A percentile compares a stretch with the other conserved stretches of the same genome.
phyloP scores from a whole-genome alignment of 2,329 filamentous ascomycete species.

The Chalaropsis ovoidea region DNA sequence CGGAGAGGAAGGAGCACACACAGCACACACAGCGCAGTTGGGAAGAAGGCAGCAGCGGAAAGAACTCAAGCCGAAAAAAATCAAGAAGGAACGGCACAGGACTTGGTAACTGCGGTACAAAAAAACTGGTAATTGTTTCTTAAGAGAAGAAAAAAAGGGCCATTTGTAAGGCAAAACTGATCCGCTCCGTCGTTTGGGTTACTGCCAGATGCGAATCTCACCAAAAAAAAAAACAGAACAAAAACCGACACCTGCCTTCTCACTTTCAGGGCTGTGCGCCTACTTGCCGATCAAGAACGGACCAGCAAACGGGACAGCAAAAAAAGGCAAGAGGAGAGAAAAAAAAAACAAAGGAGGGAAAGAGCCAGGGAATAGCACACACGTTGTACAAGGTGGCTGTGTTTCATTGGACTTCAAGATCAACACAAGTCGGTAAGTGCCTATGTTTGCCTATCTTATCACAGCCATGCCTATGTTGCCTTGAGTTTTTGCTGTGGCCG shows the following conservation, averaged over 20 bases:
- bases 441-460: not conserved
- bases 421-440: not conserved
- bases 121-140: not conserved
- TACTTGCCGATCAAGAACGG: conserved; percentile 9
- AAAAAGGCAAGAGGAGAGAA: not conserved
- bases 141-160: not conserved
- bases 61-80: not conserved
- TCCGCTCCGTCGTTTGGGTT: not conserved
- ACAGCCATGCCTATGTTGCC: not conserved
- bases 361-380: not conserved
- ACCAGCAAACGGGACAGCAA: conserved; percentile 1
- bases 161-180: not conserved
- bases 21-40: not conserved
- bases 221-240: not conserved
- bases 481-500: not conserved
- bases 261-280: not conserved
- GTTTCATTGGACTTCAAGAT: not conserved
- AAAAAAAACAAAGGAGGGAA: not conserved
- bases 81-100: not conserved
- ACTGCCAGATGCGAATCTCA: not conserved
- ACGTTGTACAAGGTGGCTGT: conserved; percentile 7
- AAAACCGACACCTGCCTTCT: not conserved
- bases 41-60: not conserved
- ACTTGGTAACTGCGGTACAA: not conserved
- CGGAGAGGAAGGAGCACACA: conserved; percentile 2